Percentiles rank a stretch among this genome's conserved stretches.
phyloP scores from a whole-genome alignment of 352 stramenopile genomes.

The Globisporangium nagaii region DNA sequence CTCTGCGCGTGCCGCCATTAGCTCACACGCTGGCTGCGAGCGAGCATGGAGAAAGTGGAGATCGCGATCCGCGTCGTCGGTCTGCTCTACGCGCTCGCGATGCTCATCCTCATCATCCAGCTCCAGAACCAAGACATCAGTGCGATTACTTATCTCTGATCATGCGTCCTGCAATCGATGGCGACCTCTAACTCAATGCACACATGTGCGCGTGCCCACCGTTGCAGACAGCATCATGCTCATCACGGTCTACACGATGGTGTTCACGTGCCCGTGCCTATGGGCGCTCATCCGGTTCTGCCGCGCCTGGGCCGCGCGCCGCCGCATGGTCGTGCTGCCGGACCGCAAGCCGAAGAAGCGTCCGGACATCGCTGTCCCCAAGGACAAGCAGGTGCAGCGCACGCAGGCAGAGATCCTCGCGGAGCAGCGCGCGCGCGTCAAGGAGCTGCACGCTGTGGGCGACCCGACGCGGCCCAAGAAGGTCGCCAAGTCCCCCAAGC shows the following conservation, averaged over 20 bases:
- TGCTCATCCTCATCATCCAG: slow-evolving; percentile 45
- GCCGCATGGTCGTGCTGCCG: slow-evolving; percentile 53
- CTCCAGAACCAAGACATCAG: slow-evolving; percentile 54
- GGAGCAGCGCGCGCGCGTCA: slow-evolving; percentile 59
- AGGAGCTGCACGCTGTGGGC: slow-evolving; percentile 54
- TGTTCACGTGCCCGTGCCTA: slow-evolving; percentile 77
- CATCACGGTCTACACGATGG: slow-evolving; percentile 74
- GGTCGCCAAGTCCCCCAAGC: slow-evolving; percentile 56
- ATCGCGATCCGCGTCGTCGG: slow-evolving; percentile 60
- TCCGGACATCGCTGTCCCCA: slow-evolving; percentile 60
- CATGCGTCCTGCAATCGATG: too few relatives aligned
- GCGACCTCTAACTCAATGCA: not conserved
- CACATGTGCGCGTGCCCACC: too few relatives aligned
- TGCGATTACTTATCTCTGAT: too few relatives aligned
- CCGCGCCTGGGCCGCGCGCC: slow-evolving; percentile 46
- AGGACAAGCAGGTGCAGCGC: slow-evolving; percentile 46
- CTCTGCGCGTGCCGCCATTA: not conserved
- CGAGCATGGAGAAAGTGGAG: slow-evolving; percentile 59
- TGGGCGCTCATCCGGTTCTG: slow-evolving; percentile 78
- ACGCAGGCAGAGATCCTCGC: slow-evolving; percentile 80
- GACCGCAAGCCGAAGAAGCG: slow-evolving; percentile 72
- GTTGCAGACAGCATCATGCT: slow-evolving; percentile 70
- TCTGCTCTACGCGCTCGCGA: slow-evolving; percentile 43
- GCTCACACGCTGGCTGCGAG: not conserved
- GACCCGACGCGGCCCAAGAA: slow-evolving; percentile 56